Percentiles rank a stretch among this genome's conserved stretches.
phyloP scores from a whole-genome alignment of 805 yeast genomes.

The Wickerhamiella alocasiicola region DNA sequence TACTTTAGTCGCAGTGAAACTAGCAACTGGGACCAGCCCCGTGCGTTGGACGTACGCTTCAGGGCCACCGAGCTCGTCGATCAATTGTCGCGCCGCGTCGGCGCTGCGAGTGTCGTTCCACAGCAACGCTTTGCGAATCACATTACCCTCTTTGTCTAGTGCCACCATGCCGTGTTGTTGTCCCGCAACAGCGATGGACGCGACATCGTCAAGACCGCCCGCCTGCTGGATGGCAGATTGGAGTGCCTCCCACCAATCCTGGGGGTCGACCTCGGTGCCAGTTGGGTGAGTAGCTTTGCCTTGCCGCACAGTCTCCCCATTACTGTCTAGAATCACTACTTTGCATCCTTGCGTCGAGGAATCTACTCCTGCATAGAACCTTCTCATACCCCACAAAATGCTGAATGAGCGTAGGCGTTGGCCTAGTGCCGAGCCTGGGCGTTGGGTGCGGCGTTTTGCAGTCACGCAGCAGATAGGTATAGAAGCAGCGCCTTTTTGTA shows the following conservation, averaged over 20 bases:
- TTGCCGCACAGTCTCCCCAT: constrained; percentile 15
- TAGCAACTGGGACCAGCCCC: constrained; percentile 22
- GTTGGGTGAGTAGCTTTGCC: constrained; percentile 19
- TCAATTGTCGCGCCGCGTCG: constrained; percentile 16
- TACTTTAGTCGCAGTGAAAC: constrained; percentile 21
- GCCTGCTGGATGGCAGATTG: constrained; percentile 15
- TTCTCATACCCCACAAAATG: too few relatives aligned
- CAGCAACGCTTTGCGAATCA: constrained; percentile 19
- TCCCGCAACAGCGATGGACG: constrained; percentile 21
- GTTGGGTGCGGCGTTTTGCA: too few relatives aligned
- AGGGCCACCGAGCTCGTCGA: constrained; percentile 20
- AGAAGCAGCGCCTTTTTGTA: too few relatives aligned
- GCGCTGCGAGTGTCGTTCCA: constrained; percentile 24
- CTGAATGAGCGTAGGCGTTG: too few relatives aligned
- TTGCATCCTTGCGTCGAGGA: constrained; percentile 24
- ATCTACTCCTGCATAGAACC: constrained; percentile 19
- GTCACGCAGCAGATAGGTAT: too few relatives aligned
- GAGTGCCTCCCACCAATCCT: constrained; percentile 19
- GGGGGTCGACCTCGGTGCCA: constrained; percentile 22
- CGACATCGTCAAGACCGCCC: constrained; percentile 20
- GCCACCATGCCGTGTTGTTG: constrained; percentile 23
- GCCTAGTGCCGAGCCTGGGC: too few relatives aligned
- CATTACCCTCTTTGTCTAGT: constrained; percentile 16
- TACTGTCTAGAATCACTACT: constrained; percentile 16
- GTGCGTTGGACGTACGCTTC: constrained; percentile 18